These are phyloP conservation scores for Melanomma pulvis-pyrius DNA, from an alignment of 495 filamentous ascomycete species.

Conservation along the genomic window DNA sequence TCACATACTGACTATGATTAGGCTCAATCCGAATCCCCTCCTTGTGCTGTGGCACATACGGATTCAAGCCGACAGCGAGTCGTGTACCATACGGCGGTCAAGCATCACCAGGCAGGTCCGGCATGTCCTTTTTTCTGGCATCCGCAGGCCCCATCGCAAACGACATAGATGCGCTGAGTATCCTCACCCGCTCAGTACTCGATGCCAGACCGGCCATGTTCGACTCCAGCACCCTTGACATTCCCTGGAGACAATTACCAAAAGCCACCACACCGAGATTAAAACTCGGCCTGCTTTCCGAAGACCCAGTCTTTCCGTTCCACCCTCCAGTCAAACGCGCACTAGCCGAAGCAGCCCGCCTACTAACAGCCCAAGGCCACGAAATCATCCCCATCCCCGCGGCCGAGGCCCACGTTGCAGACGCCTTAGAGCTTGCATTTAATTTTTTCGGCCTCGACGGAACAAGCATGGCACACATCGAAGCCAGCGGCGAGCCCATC, in stretches of 20 bases:
- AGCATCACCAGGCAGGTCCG: not conserved
- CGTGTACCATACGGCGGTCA: not conserved
- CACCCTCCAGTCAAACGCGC: not conserved
- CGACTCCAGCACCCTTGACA: not conserved
- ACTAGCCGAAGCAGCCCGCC: not conserved
- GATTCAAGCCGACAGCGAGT: not conserved
- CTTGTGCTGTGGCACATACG: not conserved
- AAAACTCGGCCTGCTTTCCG: not conserved
- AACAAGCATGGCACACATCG: not conserved
- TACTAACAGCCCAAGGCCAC: not conserved
- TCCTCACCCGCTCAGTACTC: no score
- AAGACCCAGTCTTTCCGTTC: not conserved
- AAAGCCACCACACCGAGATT: not conserved
- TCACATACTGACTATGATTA: no score
- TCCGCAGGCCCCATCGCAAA: not conserved
- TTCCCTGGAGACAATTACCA: not conserved
- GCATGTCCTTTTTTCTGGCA: not conserved
- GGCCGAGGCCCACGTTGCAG: not conserved
- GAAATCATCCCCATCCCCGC: not conserved
- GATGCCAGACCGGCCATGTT: no score
- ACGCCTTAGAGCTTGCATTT: not conserved
- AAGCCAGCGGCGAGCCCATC: not conserved
- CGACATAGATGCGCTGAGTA: no score
- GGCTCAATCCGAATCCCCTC: not conserved
- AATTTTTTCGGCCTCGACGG: not conserved